Base-by-base conservation (phyloP, 257 asterid species). In the Ocimum tenuiflorum region DNA sequence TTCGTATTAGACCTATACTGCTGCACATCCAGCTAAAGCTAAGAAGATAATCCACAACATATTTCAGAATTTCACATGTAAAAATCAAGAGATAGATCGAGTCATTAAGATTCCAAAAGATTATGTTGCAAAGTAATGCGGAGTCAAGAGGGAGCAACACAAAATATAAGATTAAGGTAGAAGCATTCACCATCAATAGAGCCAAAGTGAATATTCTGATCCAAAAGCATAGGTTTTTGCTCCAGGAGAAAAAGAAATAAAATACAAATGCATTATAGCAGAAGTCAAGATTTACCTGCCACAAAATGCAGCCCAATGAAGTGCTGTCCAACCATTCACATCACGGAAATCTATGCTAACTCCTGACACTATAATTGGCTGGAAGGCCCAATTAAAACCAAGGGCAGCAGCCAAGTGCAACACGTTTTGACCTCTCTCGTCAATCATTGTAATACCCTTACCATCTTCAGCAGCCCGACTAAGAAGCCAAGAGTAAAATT, bases 221-320 rank as follows among this genome's bases (percentile, higher is more conserved):
- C 61, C 29, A 45, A 22, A n/a, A 49, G 42, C 52, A 47, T 20
- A 67, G 20, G n/a, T 63, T 39, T 57, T 45, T 23, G n/a, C 56
- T 36, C 33, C 3, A 36, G 15, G 67, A 29, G 51, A 41, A 35
- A 6, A 56, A n/a, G 68, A 22, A 73, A 3, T 33, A 68, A 68
- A 39, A 14, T 18, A 52, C 29, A 66, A 59, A 14, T n/a, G 56
- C 8, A 58, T 60, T 42, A 13, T 13, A 13, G 55, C 42, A 56
- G 48, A 46, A 35, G 58, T 47, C 27, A 43, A 65, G 73, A 57
- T 42, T 45, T 83, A 92, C 99, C 99, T 86, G 74, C 97, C 99
- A 72, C 68, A 87, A 73, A 81, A 81, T 76, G 97, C 88, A 78
- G 97, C 99, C 99, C 99, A 94, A 69, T 94, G 99, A 80, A 94